Base-by-base conservation (phyloP, 2,329 filamentous ascomycete genomes). In the Ceratocystis eucalypticola region DNA sequence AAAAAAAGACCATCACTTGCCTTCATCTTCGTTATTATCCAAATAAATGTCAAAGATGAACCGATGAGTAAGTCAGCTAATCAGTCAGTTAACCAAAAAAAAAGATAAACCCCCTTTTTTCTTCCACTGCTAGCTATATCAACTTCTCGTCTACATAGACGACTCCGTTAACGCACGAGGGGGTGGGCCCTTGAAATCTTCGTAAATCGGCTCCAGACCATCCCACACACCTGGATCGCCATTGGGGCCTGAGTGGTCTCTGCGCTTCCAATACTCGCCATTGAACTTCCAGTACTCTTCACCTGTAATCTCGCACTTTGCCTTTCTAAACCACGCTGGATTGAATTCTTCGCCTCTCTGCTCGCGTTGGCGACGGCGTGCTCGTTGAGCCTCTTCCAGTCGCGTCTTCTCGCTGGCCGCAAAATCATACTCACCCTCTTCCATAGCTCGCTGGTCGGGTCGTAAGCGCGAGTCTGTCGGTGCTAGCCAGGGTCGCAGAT, bases 391-490 rank as follows among this genome's bases (percentile, higher is more conserved):
- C 78, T 96, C 89, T 76, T 99, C 94, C 0, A 99, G 84, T 1
- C 94, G 82, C 72, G 93, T 94, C 83, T 99, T 99, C 79, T 99
- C 94, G 4, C 83, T 84, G 0, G 93, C 94, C 1, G 94, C 94
- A 68, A 94, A 81, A 72, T 97, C 93, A 73, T 99, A 99, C 76
- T 92, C 85, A n/a, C 93, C 94, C 69, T 97, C 92, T 75, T 99
- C 94, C 94, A 99, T 99, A 1, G 94, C 94, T 10, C 94, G 83
- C 78, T 99, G 94, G 75, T 99, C 94, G 0, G 94, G 93, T 37
- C 94, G 83, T 41, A 96, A 80, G n/a, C 94, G 83, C 1, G 93
- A 96, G 75, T 99, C 94, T 0, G 94, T 99, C 0, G 94, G 94
- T 46, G 94, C 89, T 17, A 99, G 78, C 77, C 88, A 85, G 3